phyloP scores from a whole-genome alignment of 179 eudicot species.

The Nepenthes alata region DNA sequence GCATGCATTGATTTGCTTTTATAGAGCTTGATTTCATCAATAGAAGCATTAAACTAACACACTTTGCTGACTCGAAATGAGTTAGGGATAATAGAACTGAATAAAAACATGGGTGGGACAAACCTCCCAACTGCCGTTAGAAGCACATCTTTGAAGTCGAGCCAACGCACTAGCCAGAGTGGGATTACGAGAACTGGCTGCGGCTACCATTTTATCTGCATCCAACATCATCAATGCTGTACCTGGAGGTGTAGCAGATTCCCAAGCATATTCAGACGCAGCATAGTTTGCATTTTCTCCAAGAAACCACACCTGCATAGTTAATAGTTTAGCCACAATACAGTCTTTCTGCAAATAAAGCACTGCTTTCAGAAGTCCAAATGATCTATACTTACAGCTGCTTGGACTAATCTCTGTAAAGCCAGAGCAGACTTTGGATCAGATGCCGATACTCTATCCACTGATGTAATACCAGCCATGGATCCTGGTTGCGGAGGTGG shows the following conservation, averaged over 20 bases:
- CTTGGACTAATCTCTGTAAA: slow-evolving; percentile 91
- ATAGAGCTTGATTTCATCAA: too few relatives aligned
- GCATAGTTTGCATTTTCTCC: slow-evolving; percentile 98
- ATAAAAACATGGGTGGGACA: not conserved
- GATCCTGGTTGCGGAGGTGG: slow-evolving; percentile 99
- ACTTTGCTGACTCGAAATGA: not conserved
- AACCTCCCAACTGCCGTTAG: slow-evolving; percentile 99
- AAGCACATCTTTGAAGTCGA: slow-evolving; percentile 96
- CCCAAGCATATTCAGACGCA: slow-evolving; percentile 99
- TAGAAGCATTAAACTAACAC: too few relatives aligned
- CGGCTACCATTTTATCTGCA: slow-evolving; percentile 99
- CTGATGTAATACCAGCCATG: slow-evolving; percentile 79
- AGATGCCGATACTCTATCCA: slow-evolving; percentile 83
- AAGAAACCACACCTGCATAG: slow-evolving; percentile 86
- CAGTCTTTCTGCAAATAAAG: not conserved
- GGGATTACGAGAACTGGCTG: slow-evolving; percentile 98
- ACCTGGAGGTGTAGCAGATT: slow-evolving; percentile 99
- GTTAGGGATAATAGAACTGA: not conserved
- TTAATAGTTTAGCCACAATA: slow-evolving; percentile 8
- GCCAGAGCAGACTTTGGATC: slow-evolving; percentile 98
- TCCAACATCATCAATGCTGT: slow-evolving; percentile 99
- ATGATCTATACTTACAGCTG: slow-evolving; percentile 55
- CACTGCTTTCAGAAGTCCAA: not conserved
- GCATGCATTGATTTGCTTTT: too few relatives aligned
- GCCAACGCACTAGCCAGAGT: slow-evolving; percentile 86